Conservation (phyloP, 495 filamentous ascomycete species). For the Astrothelium subdiscretum region DNA sequence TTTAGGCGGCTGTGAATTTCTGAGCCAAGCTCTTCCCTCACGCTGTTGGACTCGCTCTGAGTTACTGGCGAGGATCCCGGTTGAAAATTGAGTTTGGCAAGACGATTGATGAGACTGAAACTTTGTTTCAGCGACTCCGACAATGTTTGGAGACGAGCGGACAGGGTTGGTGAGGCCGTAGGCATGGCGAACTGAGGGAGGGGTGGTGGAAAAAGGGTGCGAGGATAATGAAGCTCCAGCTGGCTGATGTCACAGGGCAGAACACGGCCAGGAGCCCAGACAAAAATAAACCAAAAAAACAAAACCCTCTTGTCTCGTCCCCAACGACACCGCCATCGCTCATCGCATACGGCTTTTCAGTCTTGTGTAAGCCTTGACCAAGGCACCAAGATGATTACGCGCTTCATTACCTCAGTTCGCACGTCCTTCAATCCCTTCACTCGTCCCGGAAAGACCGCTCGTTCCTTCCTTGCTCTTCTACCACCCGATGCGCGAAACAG, state of each 20-base stretch:
- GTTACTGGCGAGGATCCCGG: slow-evolving; percentile 45
- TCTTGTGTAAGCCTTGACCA: not conserved
- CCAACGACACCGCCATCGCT: not conserved
- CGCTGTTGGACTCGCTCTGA: slow-evolving; percentile 44
- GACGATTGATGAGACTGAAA: slow-evolving; percentile 61
- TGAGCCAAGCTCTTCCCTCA: slow-evolving; percentile 60
- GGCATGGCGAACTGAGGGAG: not conserved
- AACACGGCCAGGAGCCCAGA: no score
- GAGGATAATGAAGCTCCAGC: not conserved
- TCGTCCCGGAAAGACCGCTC: slow-evolving; percentile 56
- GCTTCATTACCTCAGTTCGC: slow-evolving; percentile 70
- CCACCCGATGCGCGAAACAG: slow-evolving; percentile 60
- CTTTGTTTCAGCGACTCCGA: slow-evolving; percentile 56
- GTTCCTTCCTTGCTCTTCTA: slow-evolving; percentile 78
- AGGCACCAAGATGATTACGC: slow-evolving; percentile 62
- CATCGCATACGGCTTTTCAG: not conserved
- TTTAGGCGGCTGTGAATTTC: slow-evolving; percentile 77
- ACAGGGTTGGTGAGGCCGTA: slow-evolving; percentile 28
- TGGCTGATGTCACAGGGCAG: not conserved
- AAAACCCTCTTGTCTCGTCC: not conserved
- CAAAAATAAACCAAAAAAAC: not conserved
- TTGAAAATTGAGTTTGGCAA: slow-evolving; percentile 56
- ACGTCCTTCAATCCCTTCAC: slow-evolving; percentile 90
- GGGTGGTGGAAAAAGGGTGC: not conserved
- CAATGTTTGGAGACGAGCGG: slow-evolving; percentile 54